Evolutionary conservation across 2,329 filamentous ascomycete genomes (phyloP).

Genomic region (Myrmaecium sp.): DNA sequence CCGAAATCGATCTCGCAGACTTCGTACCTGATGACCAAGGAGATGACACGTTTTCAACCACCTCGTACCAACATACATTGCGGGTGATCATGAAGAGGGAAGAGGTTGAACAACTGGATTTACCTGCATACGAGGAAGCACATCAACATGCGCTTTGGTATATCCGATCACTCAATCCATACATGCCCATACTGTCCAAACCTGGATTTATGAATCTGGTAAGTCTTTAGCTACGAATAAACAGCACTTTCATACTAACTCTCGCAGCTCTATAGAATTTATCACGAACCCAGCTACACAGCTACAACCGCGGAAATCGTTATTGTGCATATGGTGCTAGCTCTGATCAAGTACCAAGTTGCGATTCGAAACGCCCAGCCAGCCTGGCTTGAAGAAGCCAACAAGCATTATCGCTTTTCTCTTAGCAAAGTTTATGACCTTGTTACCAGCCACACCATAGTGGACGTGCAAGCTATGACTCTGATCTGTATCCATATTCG

Average conservation of each 20-base stretch:
- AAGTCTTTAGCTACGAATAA: conserved; percentile 13
- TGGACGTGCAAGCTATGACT: conserved; percentile 55
- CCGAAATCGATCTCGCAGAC: conserved; percentile 60
- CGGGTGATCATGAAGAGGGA: conserved; percentile 43
- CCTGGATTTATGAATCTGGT: conserved; percentile 55
- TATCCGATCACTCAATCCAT: conserved; percentile 54
- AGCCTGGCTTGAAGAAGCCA: conserved; percentile 43
- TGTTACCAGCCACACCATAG: conserved; percentile 40
- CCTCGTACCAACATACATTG: conserved; percentile 55
- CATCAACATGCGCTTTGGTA: conserved; percentile 57
- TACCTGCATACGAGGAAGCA: conserved; percentile 47
- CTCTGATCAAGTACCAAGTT: conserved; percentile 61
- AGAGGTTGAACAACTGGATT: conserved; percentile 35
- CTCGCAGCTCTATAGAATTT: conserved; percentile 31
- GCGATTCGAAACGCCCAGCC: conserved; percentile 50
- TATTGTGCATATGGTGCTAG: conserved; percentile 63
- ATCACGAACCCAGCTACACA: conserved; percentile 49
- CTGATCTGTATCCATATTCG: conserved; percentile 58
- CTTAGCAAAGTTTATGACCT: conserved; percentile 53
- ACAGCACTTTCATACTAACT: background rate
- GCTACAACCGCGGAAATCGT: conserved; percentile 49
- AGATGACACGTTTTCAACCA: conserved; percentile 37
- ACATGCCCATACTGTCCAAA: conserved; percentile 61
- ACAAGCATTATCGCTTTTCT: conserved; percentile 63
- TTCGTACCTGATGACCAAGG: conserved; percentile 52